These are phyloP conservation scores for Phytophthora cryptogea DNA, from an alignment of 352 stramenopile genomes.

Conservation along the genomic window DNA sequence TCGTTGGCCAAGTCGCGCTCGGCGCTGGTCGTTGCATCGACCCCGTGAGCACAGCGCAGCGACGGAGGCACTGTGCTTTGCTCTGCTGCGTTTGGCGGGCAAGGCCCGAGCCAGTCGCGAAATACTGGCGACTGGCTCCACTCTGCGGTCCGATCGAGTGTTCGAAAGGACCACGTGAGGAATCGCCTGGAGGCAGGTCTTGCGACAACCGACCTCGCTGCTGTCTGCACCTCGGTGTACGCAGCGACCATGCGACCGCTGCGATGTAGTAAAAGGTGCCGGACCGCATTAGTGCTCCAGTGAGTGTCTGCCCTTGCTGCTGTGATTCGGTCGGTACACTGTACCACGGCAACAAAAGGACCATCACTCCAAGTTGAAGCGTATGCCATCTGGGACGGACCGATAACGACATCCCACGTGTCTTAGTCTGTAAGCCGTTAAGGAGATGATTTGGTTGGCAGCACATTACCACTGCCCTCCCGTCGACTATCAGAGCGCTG, in stretches of 20 bases:
- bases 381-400: not conserved
- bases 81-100: not conserved
- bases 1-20: constrained; percentile 23
- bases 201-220: not conserved
- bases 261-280: constrained; percentile 11
- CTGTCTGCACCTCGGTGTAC: constrained; percentile 2
- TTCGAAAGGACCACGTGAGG: not conserved
- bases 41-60: not conserved
- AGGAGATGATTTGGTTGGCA: no score
- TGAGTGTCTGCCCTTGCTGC: constrained; percentile 11
- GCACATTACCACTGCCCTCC: no score
- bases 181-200: constrained; percentile 1
- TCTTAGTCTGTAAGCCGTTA: no score
- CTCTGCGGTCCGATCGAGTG: not conserved
- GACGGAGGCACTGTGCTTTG: not conserved
- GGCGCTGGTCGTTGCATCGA: constrained; percentile 14
- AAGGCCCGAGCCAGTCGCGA: constrained; percentile 5
- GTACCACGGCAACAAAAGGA: not conserved
- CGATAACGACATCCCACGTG: not conserved
- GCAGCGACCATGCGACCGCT: not conserved
- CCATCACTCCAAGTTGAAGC: constrained; percentile 13
- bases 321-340: constrained; percentile 5
- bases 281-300: constrained; percentile 6
- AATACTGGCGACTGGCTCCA: constrained; percentile 12
- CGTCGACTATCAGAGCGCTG: no score